Conservation (phyloP, 2,329 filamentous ascomycete genomes). For the Diaporthe eres region DNA sequence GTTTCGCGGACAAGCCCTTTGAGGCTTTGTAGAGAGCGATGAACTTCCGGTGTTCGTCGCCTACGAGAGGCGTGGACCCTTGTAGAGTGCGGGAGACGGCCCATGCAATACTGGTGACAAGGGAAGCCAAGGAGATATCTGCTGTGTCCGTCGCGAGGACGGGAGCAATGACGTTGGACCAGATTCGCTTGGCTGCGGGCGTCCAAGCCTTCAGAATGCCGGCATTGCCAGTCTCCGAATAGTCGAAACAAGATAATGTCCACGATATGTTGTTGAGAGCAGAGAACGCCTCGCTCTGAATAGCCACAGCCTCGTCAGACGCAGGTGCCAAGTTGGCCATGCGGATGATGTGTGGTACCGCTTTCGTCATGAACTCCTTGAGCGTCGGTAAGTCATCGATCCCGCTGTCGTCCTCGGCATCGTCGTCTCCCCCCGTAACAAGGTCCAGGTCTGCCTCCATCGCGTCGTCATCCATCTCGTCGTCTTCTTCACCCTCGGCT, state of each 20-base stretch:
- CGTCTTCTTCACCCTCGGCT: slow-evolving; percentile 50
- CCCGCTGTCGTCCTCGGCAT: slow-evolving; percentile 57
- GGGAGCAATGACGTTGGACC: slow-evolving; percentile 68
- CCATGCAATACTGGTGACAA: slow-evolving; percentile 77
- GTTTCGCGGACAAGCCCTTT: slow-evolving; percentile 51
- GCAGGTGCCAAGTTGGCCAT: slow-evolving; percentile 58
- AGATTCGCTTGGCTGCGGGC: slow-evolving; percentile 68
- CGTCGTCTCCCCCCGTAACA: slow-evolving; percentile 66
- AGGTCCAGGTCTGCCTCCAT: slow-evolving; percentile 76
- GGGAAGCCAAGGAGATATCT: slow-evolving; percentile 72
- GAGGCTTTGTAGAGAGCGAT: slow-evolving; percentile 76
- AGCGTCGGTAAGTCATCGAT: slow-evolving; percentile 70
- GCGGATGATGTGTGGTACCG: slow-evolving; percentile 64
- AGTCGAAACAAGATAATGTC: slow-evolving; percentile 74
- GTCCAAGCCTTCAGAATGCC: slow-evolving; percentile 68
- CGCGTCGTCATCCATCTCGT: slow-evolving; percentile 60
- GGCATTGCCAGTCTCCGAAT: slow-evolving; percentile 66
- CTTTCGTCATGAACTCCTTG: slow-evolving; percentile 59
- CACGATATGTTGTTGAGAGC: slow-evolving; percentile 78
- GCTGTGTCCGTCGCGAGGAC: slow-evolving; percentile 73
- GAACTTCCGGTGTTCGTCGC: slow-evolving; percentile 73
- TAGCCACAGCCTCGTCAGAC: slow-evolving; percentile 57
- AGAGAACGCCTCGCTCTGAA: slow-evolving; percentile 69
- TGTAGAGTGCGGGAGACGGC: slow-evolving; percentile 71
- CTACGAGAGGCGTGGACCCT: slow-evolving; percentile 61